phyloP scores from a whole-genome alignment of 345 rosid genomes.

The Citrus trifoliata region DNA sequence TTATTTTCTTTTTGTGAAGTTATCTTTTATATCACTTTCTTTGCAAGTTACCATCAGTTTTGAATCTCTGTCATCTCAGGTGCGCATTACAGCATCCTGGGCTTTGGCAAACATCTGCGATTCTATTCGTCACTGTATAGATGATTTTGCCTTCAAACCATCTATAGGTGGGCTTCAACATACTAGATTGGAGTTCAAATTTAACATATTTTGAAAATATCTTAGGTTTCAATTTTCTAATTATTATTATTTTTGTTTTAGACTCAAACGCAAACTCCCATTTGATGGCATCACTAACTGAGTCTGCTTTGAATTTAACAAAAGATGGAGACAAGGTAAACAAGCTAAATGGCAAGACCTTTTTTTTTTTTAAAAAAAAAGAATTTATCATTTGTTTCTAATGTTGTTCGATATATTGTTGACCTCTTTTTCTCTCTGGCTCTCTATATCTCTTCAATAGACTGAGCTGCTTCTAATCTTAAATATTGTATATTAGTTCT shows the following conservation, averaged over 20 bases:
- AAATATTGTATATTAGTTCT: neutral
- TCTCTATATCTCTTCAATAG: neutral
- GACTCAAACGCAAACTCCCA: slow-evolving; percentile 37
- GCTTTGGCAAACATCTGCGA: slow-evolving; percentile 92
- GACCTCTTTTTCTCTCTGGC: neutral
- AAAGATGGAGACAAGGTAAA: slow-evolving; percentile 94
- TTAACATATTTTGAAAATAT: neutral
- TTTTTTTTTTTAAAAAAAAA: neutral
- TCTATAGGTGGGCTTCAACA: slow-evolving; percentile 31
- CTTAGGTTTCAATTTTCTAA: slow-evolving; percentile 11
- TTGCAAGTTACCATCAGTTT: slow-evolving; percentile 13
- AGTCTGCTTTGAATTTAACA: slow-evolving; percentile 73
- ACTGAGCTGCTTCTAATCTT: too few species aligned
- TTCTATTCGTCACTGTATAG: slow-evolving; percentile 53
- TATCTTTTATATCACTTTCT: slow-evolving; percentile 12
- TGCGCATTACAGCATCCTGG: slow-evolving; percentile 91
- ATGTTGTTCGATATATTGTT: neutral
- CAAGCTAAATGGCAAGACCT: neutral
- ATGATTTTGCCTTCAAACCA: slow-evolving; percentile 38
- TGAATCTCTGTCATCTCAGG: slow-evolving; percentile 42
- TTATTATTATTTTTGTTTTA: slow-evolving; percentile 16
- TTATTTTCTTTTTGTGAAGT: slow-evolving; percentile 8
- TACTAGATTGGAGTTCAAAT: slow-evolving; percentile 1
- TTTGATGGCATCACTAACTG: slow-evolving; percentile 40
- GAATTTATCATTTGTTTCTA: neutral